Evolutionary conservation across 2,329 filamentous ascomycete species (phyloP).

Genomic region (Arthrinium puccinioides): DNA sequence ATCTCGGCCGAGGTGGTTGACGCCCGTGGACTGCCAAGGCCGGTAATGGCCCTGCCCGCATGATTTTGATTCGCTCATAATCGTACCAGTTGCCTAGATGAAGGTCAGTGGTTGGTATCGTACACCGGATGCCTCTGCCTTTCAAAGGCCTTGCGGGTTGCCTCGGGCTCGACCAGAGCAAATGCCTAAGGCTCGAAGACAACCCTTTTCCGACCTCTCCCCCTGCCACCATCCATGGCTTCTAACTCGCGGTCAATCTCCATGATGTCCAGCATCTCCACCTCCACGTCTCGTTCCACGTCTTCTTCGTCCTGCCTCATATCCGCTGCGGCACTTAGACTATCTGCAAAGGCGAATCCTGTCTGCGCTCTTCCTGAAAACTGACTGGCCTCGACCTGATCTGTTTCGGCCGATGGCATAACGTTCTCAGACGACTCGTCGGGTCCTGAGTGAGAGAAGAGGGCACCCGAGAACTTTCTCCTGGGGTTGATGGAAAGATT

Average conservation of each 20-base stretch:
- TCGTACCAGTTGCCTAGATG: too few species aligned
- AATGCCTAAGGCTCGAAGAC: slow-evolving; percentile 42
- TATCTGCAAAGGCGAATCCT: slow-evolving; percentile 44
- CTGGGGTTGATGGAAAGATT: slow-evolving; percentile 35
- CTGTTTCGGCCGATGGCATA: slow-evolving; percentile 16
- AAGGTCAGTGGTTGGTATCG: too few species aligned
- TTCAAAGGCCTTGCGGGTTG: too few species aligned
- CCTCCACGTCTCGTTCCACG: slow-evolving; percentile 44
- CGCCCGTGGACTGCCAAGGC: too few species aligned
- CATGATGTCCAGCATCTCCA: slow-evolving; percentile 58
- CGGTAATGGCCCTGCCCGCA: too few species aligned
- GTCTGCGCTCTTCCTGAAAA: slow-evolving; percentile 16
- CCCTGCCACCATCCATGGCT: slow-evolving; percentile 42
- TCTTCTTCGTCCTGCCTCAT: slow-evolving; percentile 34
- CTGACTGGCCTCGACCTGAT: slow-evolving; percentile 16
- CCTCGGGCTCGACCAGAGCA: too few species aligned
- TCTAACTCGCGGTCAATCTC: slow-evolving; percentile 56
- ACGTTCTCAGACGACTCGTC: slow-evolving; percentile 15
- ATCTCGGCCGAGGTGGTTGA: too few species aligned
- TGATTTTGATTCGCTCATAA: too few species aligned
- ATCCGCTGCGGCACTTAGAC: slow-evolving; percentile 46
- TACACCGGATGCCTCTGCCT: too few species aligned
- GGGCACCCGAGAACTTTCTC: slow-evolving; percentile 14
- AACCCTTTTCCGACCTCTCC: slow-evolving; percentile 41
- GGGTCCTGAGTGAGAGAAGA: slow-evolving; percentile 3